These are phyloP conservation scores for Gynandropsis gynandra DNA, from an alignment of 345 rosid genomes.

Conservation along the genomic window DNA sequence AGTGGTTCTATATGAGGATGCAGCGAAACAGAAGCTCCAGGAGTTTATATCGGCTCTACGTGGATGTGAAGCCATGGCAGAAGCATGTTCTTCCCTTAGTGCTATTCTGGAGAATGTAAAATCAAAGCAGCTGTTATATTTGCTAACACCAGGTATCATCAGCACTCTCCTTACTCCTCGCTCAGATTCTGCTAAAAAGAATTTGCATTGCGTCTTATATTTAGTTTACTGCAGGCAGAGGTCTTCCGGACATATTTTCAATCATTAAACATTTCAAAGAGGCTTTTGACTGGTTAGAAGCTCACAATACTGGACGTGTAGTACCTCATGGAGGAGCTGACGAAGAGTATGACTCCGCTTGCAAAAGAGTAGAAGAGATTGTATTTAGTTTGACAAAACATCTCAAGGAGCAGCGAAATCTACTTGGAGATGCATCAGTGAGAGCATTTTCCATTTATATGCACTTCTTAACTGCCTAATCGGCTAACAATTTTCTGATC, in stretches of 20 bases:
- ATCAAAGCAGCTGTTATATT: slow-evolving; percentile 55
- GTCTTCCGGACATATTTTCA: slow-evolving; percentile 52
- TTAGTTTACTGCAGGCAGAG: slow-evolving; percentile 46
- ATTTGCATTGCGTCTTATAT: slow-evolving; percentile 18
- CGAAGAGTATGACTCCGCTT: slow-evolving; percentile 68
- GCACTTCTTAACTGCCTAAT: slow-evolving; percentile 12
- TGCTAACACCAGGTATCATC: slow-evolving; percentile 66
- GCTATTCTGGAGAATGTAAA: slow-evolving; percentile 54
- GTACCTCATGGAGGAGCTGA: slow-evolving; percentile 86
- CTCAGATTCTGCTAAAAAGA: slow-evolving; percentile 6
- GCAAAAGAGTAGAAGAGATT: slow-evolving; percentile 45
- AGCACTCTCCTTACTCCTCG: slow-evolving; percentile 4
- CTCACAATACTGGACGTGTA: slow-evolving; percentile 73
- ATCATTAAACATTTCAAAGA: slow-evolving; percentile 69
- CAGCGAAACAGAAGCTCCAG: slow-evolving; percentile 80
- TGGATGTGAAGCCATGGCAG: slow-evolving; percentile 71
- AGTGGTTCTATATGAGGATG: slow-evolving; percentile 85
- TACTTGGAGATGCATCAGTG: slow-evolving; percentile 79
- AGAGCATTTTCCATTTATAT: slow-evolving; percentile 23
- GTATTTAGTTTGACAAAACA: slow-evolving; percentile 59
- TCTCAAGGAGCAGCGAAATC: slow-evolving; percentile 76
- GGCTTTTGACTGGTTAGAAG: slow-evolving; percentile 96
- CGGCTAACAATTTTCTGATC: slow-evolving; percentile 15
- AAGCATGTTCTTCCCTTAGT: slow-evolving; percentile 72
- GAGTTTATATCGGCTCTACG: slow-evolving; percentile 78